Percentiles rank a stretch among this genome's conserved stretches.
These are phyloP conservation scores for Puccinia novopanici DNA, from an alignment of 1,284 basidiomycete genomes.

Conservation along the genomic window DNA sequence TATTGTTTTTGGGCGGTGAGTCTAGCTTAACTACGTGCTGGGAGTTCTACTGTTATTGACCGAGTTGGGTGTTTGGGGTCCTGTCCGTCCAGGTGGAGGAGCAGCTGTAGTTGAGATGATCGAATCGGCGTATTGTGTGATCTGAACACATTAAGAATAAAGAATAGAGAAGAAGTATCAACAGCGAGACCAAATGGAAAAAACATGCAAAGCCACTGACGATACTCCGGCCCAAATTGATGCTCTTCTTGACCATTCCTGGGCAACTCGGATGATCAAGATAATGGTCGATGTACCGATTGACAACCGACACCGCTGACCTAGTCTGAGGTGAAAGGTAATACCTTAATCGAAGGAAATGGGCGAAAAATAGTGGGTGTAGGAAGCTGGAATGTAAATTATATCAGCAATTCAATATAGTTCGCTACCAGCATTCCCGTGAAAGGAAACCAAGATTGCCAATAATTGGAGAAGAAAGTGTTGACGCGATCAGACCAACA, in stretches of 20 bases:
- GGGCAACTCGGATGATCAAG: conserved; percentile 50
- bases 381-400: conserved; percentile 21
- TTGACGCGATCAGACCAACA: conserved; percentile 56
- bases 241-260: conserved; percentile 27
- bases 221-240: conserved; percentile 29
- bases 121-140: conserved; percentile 47
- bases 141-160: conserved; percentile 13
- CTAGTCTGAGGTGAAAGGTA: conserved; percentile 47
- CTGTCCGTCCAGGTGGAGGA: conserved; percentile 35
- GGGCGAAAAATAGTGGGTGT: conserved; percentile 45
- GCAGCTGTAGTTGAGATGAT: conserved; percentile 39
- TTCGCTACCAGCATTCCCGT: background rate
- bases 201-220: conserved; percentile 10
- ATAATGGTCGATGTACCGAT: conserved; percentile 37
- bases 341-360: conserved; percentile 45
- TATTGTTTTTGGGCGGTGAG: background rate
- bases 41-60: conserved; percentile 32
- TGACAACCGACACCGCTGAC: conserved; percentile 35
- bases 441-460: background rate
- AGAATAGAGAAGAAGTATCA: background rate
- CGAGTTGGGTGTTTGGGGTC: conserved; percentile 40
- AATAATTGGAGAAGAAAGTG: conserved; percentile 54
- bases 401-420: background rate
- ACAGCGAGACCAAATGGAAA: background rate
- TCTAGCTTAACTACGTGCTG: conserved; percentile 6